Base-by-base conservation (phyloP, 2,329 filamentous ascomycete species). In the Trichophyton benhamiae region DNA sequence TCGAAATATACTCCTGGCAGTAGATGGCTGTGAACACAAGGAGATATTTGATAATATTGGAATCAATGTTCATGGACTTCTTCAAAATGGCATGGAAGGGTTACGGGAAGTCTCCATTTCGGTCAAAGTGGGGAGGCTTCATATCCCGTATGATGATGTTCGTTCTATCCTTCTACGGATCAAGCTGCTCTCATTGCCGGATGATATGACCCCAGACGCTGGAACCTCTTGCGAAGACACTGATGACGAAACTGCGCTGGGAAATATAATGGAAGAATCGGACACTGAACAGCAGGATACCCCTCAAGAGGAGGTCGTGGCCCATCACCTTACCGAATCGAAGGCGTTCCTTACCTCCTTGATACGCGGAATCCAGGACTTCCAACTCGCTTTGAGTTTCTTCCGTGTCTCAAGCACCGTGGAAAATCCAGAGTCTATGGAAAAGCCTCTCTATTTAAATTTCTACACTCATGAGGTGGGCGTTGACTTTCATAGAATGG, bases 391-490 rank as follows among this genome's bases (percentile, higher is more conserved):
- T 0, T 84, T 97, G 70, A 92, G 92, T 74, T 94, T 92, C 72
- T 82, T 96, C 66, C 89, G 90, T 17, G 76, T 99, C 63, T 91
- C 89, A 22, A 94, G 91, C 72, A 86, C 85, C 68, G 81, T 96
- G 11, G 80, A 86, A 44, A 80, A 84, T 1, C 79, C 89, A 62
- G 83, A 85, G 64, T 80, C 86, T 2, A 80, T 81, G 2, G 84
- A 86, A 30, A 79, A 82, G n/a, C 86, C 89, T 2, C 82, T 96
- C 6, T 84, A 88, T 63, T 80, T 96, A 63, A 96, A 92, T 69
- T 82, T 91, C 52, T 91, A 92, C 5, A 95, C 96, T 83, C 97
- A 99, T 72, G 95, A 99, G 72, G 85, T 99, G 48, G 92, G 92
- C 63, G 83, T 99, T 70, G 94, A 99, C 70, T 78, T 99, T 46